Percentiles rank a stretch among this genome's conserved stretches.
Evolutionary conservation across 495 filamentous ascomycete genomes (phyloP).

Genomic region (Cladorrhinum samala): DNA sequence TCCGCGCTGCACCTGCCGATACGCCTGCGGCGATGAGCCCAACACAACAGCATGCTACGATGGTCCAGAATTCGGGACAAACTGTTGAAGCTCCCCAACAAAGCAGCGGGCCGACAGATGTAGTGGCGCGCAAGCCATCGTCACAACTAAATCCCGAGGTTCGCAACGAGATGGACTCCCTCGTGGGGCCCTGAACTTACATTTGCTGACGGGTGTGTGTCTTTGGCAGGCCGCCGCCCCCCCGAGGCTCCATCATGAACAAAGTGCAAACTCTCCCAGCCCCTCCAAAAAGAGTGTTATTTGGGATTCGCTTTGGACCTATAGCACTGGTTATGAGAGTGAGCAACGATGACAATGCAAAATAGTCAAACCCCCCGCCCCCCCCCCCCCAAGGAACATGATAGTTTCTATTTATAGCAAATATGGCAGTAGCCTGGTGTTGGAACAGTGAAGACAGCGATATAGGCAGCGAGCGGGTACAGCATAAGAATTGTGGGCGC

Average conservation of each 20-base stretch:
- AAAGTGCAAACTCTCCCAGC: slow-evolving; percentile 25
- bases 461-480: too few relatives aligned
- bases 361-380: too few relatives aligned
- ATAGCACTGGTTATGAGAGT: slow-evolving; percentile 40
- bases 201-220: slow-evolving; percentile 16
- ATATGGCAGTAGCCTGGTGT: too few relatives aligned
- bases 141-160: slow-evolving; percentile 24
- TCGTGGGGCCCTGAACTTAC: slow-evolving; percentile 25
- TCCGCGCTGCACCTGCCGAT: slow-evolving; percentile 34
- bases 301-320: slow-evolving; percentile 50
- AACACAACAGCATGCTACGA: slow-evolving; percentile 19
- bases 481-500: background rate
- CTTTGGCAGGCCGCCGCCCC: slow-evolving; percentile 15
- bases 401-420: too few relatives aligned
- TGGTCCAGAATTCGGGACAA: slow-evolving; percentile 1
- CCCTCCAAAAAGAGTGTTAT: slow-evolving; percentile 41
- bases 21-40: slow-evolving; percentile 34
- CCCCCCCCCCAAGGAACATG: too few relatives aligned
- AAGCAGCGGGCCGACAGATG: slow-evolving; percentile 1
- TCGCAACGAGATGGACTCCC: slow-evolving; percentile 28
- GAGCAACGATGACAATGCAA: slow-evolving; percentile 16
- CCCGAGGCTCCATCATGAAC: slow-evolving; percentile 24
- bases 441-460: too few relatives aligned
- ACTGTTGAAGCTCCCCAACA: background rate
- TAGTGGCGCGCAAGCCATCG: slow-evolving; percentile 9